phyloP scores from a whole-genome alignment of 768 basidiomycete genomes.

The Hypholoma sublateritium region DNA sequence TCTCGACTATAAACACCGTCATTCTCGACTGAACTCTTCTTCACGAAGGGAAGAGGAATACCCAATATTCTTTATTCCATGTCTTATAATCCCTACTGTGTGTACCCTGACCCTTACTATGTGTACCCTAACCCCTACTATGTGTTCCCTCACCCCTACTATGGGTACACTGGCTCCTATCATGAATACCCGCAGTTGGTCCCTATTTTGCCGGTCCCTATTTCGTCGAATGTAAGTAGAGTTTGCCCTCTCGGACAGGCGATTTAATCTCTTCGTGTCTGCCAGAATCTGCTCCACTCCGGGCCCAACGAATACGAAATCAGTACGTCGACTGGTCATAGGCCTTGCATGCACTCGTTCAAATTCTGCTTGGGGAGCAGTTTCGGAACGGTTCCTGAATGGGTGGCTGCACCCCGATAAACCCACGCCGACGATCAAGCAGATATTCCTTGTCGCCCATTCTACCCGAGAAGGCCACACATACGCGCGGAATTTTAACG shows the following conservation, averaged over 20 bases:
- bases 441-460: constrained; percentile 28
- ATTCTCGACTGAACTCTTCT: too few species aligned
- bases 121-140: too few species aligned
- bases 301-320: constrained; percentile 17
- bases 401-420: constrained; percentile 27
- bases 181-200: too few species aligned
- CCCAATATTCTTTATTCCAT: constrained; percentile 18
- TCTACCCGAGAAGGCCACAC: constrained; percentile 15
- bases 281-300: constrained; percentile 24
- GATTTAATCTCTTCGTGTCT: too few species aligned
- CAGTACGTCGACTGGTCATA: constrained; percentile 7
- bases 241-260: too few species aligned
- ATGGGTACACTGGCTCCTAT: too few species aligned
- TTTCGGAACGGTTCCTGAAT: constrained; percentile 20
- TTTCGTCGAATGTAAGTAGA: constrained; percentile 18
- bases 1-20: too few species aligned
- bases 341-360: not conserved
- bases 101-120: too few species aligned
- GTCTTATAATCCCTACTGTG: too few species aligned
- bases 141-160: constrained; percentile 17
- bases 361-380: constrained; percentile 5
- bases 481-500: constrained; percentile 25
- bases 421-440: constrained; percentile 18
- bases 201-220: too few species aligned
- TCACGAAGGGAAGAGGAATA: not conserved